These are phyloP conservation scores for Fusarium sp. DNA, from an alignment of 2,329 filamentous ascomycete species.

Conservation along the genomic window DNA sequence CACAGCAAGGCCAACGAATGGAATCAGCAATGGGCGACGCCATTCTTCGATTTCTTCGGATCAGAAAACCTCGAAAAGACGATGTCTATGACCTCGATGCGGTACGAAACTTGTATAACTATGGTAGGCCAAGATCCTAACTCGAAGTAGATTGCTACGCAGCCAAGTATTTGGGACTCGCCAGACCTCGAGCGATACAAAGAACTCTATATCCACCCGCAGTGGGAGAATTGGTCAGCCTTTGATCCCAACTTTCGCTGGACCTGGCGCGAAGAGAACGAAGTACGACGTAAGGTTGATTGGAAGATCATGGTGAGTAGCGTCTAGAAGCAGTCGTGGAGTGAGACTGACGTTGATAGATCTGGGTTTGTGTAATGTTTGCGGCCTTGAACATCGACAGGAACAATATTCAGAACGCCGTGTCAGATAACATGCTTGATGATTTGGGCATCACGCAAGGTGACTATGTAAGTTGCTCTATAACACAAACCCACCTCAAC, in stretches of 20 bases:
- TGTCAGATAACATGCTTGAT: slow-evolving; percentile 52
- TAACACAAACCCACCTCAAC: background rate
- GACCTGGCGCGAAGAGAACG: slow-evolving; percentile 51
- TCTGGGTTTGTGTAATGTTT: slow-evolving; percentile 44
- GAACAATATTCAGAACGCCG: slow-evolving; percentile 52
- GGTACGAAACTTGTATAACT: no score
- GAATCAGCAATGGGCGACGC: slow-evolving; percentile 49
- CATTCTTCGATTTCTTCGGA: slow-evolving; percentile 48
- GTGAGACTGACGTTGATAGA: slow-evolving; percentile 16
- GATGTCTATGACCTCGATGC: slow-evolving; percentile 43
- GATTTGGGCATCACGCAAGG: slow-evolving; percentile 37
- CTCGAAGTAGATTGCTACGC: slow-evolving; percentile 47
- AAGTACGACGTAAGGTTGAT: slow-evolving; percentile 49
- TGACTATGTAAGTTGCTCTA: slow-evolving; percentile 5
- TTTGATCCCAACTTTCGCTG: slow-evolving; percentile 52
- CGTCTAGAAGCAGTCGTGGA: accelerated
- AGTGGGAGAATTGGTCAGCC: slow-evolving; percentile 52
- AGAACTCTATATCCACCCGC: slow-evolving; percentile 49
- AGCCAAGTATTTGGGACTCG: slow-evolving; percentile 53
- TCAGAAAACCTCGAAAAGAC: slow-evolving; percentile 47
- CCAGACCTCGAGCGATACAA: slow-evolving; percentile 52
- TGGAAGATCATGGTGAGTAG: slow-evolving; percentile 53
- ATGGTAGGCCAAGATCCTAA: no score
- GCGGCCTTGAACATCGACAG: slow-evolving; percentile 53
- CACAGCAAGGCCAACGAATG: slow-evolving; percentile 44